Evolutionary conservation across 1,139 yeast species (phyloP).

Genomic region (Zhuliangozyma parablackwelliae): DNA sequence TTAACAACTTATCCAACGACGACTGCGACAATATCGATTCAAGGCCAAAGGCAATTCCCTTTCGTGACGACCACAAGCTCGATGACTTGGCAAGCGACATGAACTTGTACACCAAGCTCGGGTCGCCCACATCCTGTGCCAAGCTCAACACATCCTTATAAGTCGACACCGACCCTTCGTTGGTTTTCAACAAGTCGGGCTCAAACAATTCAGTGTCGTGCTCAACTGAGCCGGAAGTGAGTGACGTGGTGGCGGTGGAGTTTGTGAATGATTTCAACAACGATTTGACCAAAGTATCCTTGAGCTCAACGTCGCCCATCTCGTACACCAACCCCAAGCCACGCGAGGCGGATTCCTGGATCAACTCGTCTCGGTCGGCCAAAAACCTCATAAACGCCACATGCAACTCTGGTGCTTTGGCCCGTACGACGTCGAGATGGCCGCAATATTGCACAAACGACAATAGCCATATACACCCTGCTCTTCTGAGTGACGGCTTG

Average conservation of each 20-base stretch:
- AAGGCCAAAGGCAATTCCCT: slow-evolving; percentile 91
- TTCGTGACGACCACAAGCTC: slow-evolving; percentile 86
- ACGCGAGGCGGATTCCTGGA: slow-evolving; percentile 89
- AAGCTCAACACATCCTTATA: slow-evolving; percentile 79
- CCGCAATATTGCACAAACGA: slow-evolving; percentile 76
- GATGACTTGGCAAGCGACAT: slow-evolving; percentile 90
- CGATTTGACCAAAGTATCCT: slow-evolving; percentile 72
- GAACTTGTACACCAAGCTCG: slow-evolving; percentile 87
- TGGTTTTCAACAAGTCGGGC: slow-evolving; percentile 72
- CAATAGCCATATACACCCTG: slow-evolving; percentile 83
- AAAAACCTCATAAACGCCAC: slow-evolving; percentile 68
- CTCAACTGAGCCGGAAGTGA: slow-evolving; percentile 66
- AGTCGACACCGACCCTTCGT: slow-evolving; percentile 83
- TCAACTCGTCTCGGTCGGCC: slow-evolving; percentile 74
- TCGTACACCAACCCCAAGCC: slow-evolving; percentile 84
- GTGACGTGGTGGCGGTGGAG: slow-evolving; percentile 43
- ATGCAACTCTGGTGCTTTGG: slow-evolving; percentile 57
- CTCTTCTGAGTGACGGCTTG: slow-evolving; percentile 69
- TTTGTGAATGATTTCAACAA: slow-evolving; percentile 78
- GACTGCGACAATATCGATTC: slow-evolving; percentile 81
- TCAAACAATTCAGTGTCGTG: slow-evolving; percentile 84
- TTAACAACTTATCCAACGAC: slow-evolving; percentile 60
- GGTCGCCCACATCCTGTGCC: slow-evolving; percentile 95
- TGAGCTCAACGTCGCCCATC: slow-evolving; percentile 62
- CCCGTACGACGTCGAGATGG: slow-evolving; percentile 37